phyloP scores from a whole-genome alignment of 495 filamentous ascomycete species.

The Friedmanniomyces endolithicus region DNA sequence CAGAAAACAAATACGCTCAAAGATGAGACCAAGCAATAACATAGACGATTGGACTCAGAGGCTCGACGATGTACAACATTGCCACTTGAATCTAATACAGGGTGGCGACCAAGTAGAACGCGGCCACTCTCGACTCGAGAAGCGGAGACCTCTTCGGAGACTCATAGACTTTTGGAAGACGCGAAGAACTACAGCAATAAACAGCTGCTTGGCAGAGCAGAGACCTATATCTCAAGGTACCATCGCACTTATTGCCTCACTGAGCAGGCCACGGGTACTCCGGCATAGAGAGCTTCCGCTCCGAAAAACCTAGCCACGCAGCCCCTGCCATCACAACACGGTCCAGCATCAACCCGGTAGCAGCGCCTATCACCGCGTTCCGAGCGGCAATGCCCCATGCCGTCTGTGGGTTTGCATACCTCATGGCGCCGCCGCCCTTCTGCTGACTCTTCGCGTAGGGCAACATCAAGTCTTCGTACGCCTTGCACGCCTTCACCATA shows the following conservation, averaged over 20 bases:
- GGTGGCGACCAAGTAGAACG: too few species aligned
- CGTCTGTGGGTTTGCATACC: slow-evolving; percentile 10
- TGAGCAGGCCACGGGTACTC: neutral
- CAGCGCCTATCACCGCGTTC: slow-evolving; percentile 5
- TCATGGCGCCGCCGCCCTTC: neutral
- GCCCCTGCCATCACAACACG: neutral
- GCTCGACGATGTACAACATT: too few species aligned
- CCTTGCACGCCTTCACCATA: neutral
- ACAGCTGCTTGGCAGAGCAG: too few species aligned
- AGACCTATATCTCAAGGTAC: too few species aligned
- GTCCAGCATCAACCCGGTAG: slow-evolving; percentile 1
- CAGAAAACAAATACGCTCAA: neutral
- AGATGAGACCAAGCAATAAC: neutral
- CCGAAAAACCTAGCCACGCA: neutral
- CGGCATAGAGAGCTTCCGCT: slow-evolving; percentile 1
- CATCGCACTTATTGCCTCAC: too few species aligned
- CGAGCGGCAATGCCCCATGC: slow-evolving; percentile 2
- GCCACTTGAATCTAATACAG: too few species aligned
- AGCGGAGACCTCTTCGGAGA: too few species aligned
- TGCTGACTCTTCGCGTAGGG: slow-evolving; percentile 4
- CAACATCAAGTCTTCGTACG: slow-evolving; percentile 9
- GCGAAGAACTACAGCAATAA: too few species aligned
- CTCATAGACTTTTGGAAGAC: too few species aligned
- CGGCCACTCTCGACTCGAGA: too few species aligned
- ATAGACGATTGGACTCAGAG: neutral